Conservation (phyloP, 257 asterid species). For the Cordia subcordata region DNA sequence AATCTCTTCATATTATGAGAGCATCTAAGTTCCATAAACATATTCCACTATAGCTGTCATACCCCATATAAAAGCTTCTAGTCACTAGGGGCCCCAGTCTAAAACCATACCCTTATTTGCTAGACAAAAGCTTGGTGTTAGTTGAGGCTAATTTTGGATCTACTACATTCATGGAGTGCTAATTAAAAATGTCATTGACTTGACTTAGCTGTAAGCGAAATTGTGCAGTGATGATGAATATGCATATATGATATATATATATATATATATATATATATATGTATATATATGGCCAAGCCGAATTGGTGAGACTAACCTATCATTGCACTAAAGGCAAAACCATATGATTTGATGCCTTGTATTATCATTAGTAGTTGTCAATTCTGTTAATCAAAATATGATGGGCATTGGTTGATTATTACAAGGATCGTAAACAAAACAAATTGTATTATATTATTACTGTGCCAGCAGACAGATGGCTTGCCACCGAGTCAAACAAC, state of each 20-base stretch:
- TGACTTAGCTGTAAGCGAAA: background rate
- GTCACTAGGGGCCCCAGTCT: no score
- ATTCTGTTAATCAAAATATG: no score
- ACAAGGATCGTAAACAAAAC: background rate
- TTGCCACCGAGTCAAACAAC: slow-evolving; percentile 22
- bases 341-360: background rate
- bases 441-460: no score
- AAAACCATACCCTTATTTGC: background rate
- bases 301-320: slow-evolving; percentile 2
- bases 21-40: no score
- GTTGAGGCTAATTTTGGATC: background rate
- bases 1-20: no score
- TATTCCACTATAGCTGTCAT: no score
- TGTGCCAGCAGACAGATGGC: slow-evolving; percentile 16
- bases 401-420: no score
- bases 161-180: no score
- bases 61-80: no score
- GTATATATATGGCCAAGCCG: background rate
- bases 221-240: slow-evolving; percentile 2
- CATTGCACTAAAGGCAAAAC: background rate
- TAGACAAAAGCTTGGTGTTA: background rate
- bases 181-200: background rate
- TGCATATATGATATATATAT: no score
- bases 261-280: no score
- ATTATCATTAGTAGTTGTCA: no score